phyloP scores from a whole-genome alignment of 2,329 filamentous ascomycete genomes.

The Acephala macrosclerotiorum region DNA sequence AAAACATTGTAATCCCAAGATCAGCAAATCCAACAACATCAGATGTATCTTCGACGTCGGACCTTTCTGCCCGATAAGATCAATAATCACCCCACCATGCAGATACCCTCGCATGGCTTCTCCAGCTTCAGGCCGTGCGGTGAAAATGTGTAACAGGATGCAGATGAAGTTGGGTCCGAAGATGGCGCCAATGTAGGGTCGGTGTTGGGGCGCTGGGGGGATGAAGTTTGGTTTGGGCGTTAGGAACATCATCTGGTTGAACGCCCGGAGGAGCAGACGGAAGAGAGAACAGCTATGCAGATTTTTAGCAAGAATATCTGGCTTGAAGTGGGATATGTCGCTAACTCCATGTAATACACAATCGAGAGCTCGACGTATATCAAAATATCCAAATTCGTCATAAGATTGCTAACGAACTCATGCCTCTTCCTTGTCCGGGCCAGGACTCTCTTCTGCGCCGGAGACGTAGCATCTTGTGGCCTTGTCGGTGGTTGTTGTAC shows the following conservation, averaged over 20 bases:
- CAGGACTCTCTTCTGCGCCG: constrained; percentile 43
- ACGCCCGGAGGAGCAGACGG: constrained; percentile 64
- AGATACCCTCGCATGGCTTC: constrained; percentile 70
- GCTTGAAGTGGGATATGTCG: constrained; percentile 12
- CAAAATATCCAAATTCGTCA: constrained; percentile 66
- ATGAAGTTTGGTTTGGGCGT: constrained; percentile 64
- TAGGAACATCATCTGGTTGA: constrained; percentile 68
- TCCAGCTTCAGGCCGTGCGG: constrained; percentile 61
- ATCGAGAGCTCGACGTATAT: constrained; percentile 70
- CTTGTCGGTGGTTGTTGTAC: constrained; percentile 15
- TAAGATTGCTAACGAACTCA: constrained; percentile 65
- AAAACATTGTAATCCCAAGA: constrained; percentile 65
- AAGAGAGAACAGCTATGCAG: constrained; percentile 67
- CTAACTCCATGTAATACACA: constrained; percentile 76
- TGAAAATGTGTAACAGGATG: constrained; percentile 64
- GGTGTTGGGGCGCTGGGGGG: constrained; percentile 60
- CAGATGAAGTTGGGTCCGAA: constrained; percentile 66
- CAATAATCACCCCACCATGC: constrained; percentile 71
- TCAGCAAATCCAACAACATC: constrained; percentile 61
- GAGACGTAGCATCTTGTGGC: not conserved
- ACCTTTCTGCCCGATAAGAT: constrained; percentile 72
- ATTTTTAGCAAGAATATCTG: constrained; percentile 20
- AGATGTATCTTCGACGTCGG: constrained; percentile 64
- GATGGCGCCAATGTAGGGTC: constrained; percentile 64
- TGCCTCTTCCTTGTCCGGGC: constrained; percentile 58